Base-by-base conservation (phyloP, 2,329 filamentous ascomycete genomes). In the Cryphonectria nitschkei region DNA sequence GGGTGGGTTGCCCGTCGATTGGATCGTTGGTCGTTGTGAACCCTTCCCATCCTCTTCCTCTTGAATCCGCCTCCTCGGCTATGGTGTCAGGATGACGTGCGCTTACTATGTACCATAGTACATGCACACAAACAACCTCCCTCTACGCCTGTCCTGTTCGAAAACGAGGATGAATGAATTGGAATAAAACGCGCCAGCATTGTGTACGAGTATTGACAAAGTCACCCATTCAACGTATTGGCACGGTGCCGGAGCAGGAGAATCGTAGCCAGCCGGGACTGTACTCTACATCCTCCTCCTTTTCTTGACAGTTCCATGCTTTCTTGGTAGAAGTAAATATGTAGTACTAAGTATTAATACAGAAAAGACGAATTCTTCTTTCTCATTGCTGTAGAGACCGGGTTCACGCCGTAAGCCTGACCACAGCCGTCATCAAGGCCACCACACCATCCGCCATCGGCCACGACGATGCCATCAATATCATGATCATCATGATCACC, bases 321-420 rank as follows among this genome's bases (percentile, higher is more conserved):
- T 34, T 13, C 22, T 39, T 61, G 7, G 19, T 37, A 29, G 29
- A 22, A 19, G 6, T 7, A 37, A 37, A 37, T 43, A 46, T 46
- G 2, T 19, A 9, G 37, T 39, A 39, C 37, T 39, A 52, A 63
- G 13, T 37, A 11, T 65, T 43, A 71, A 34, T 52, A 56, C n/a
- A 63, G 63, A 37, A 65, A 65, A 56, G 70, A 69, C 37, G 16
- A 52, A 54, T 71, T 71, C 43, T 52, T 63, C 39, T 71, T 69
- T 34, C 34, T 63, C 50, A 61, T 14, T 22, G 32, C 26, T 54
- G 62, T 29, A 63, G 37, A 65, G 16, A 41, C 56, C 52, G 54
- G 29, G 54, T 56, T 29, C 52, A 54, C 46, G 26, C n/a, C 39
- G 54, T 43, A 32, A 7, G 43, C 39, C 29, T 60, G 54, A 16